Percentiles rank a stretch among this genome's conserved stretches.
Evolutionary conservation across 2,329 filamentous ascomycete genomes (phyloP).

Genomic region (Shiraia sp.): DNA sequence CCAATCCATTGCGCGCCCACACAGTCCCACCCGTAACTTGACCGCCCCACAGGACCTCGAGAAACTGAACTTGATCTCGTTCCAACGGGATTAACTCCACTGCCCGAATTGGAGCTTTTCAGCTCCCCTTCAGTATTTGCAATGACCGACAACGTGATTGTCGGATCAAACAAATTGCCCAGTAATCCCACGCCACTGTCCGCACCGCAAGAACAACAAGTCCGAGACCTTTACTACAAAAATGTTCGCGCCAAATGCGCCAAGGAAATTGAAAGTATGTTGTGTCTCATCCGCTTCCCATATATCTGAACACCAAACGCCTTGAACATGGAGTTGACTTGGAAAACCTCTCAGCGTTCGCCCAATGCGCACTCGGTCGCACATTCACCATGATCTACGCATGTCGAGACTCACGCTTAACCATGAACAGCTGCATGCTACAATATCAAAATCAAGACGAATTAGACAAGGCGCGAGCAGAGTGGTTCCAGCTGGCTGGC

Average conservation of each 20-base stretch:
- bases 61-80: background rate
- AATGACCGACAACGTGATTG: conserved; percentile 29
- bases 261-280: conserved; percentile 59
- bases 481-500: conserved; percentile 84
- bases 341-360: too few species aligned
- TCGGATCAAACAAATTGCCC: conserved; percentile 23
- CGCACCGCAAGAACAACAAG: conserved; percentile 67
- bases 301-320: too few species aligned
- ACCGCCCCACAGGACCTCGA: too few species aligned
- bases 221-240: conserved; percentile 77
- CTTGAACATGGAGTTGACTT: too few species aligned
- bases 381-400: conserved; percentile 87
- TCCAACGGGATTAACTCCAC: conserved; percentile 2
- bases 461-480: conserved; percentile 84
- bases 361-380: conserved; percentile 81
- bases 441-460: conserved; percentile 80
- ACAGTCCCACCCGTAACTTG: background rate
- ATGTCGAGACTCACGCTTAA: conserved; percentile 76
- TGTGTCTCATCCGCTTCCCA: too few species aligned
- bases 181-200: conserved; percentile 69
- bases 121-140: too few species aligned
- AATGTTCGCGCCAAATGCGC: conserved; percentile 80
- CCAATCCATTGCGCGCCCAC: conserved; percentile 1
- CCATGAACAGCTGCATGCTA: conserved; percentile 96
- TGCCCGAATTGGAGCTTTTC: too few species aligned